Evolutionary conservation across 495 filamentous ascomycete genomes (phyloP).

Genomic region (Aspergillus baeticus): DNA sequence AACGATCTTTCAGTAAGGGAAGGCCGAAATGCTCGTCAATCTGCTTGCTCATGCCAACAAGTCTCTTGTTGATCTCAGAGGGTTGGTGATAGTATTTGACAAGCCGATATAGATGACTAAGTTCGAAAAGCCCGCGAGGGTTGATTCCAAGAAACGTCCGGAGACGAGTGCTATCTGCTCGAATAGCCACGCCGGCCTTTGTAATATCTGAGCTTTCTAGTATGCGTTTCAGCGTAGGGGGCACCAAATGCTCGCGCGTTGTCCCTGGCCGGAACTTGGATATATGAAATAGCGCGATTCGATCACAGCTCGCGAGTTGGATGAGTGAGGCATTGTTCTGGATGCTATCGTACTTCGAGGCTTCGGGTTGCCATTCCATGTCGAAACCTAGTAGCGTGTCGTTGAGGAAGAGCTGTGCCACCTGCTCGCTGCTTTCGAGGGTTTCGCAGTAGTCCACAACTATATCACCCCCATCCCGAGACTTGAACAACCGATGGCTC

Average conservation of each 20-base stretch:
- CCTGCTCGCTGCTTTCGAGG: slow-evolving; percentile 60
- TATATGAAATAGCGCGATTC: slow-evolving; percentile 81
- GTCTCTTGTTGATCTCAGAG: slow-evolving; percentile 59
- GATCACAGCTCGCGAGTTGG: slow-evolving; percentile 74
- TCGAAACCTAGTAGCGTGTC: slow-evolving; percentile 79
- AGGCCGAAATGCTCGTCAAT: slow-evolving; percentile 69
- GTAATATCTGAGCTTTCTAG: slow-evolving; percentile 67
- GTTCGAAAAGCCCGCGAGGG: slow-evolving; percentile 67
- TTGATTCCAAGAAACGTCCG: slow-evolving; percentile 63
- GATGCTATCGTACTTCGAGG: slow-evolving; percentile 40
- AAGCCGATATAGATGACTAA: slow-evolving; percentile 76
- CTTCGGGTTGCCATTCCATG: slow-evolving; percentile 73
- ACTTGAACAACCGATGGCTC: slow-evolving; percentile 64
- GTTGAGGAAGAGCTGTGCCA: slow-evolving; percentile 64
- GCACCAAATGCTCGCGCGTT: slow-evolving; percentile 54
- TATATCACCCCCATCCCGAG: slow-evolving; percentile 45
- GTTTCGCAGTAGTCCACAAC: slow-evolving; percentile 75
- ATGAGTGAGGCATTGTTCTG: slow-evolving; percentile 72
- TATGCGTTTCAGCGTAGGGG: slow-evolving; percentile 65
- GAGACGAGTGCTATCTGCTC: slow-evolving; percentile 70
- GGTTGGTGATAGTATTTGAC: slow-evolving; percentile 59
- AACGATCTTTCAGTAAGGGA: slow-evolving; percentile 70
- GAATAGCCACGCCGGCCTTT: slow-evolving; percentile 77
- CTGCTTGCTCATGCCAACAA: slow-evolving; percentile 65
- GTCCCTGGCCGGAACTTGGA: slow-evolving; percentile 54